Percentiles rank a stretch among this genome's conserved stretches.
phyloP scores from a whole-genome alignment of 352 stramenopile genomes.

The Phytophthora megakarya region DNA sequence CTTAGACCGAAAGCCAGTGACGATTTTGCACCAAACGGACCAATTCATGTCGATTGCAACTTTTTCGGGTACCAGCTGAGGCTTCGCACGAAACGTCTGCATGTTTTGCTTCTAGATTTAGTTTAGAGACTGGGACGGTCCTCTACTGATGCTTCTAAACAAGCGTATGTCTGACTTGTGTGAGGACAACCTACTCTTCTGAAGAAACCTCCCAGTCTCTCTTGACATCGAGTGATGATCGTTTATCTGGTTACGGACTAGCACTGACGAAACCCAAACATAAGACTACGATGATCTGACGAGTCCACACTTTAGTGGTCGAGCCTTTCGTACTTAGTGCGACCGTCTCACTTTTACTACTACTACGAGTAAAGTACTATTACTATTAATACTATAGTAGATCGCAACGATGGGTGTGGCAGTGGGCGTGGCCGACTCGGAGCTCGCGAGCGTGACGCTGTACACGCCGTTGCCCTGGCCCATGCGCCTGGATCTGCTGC shows the following conservation, averaged over 20 bases:
- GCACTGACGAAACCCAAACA: constrained; percentile 71
- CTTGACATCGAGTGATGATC: constrained; percentile 67
- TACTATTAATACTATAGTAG: too few species aligned
- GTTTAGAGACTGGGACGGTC: constrained; percentile 1
- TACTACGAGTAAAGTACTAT: too few species aligned
- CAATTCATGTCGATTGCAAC: constrained; percentile 92
- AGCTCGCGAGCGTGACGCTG: constrained; percentile 58
- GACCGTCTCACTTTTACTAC: background rate
- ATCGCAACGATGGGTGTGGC: constrained; percentile 29
- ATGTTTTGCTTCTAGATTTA: too few species aligned
- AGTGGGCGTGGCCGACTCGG: constrained; percentile 56
- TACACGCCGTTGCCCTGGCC: constrained; percentile 65
- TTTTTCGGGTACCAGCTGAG: constrained; percentile 91
- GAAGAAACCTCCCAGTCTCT: constrained; percentile 42
- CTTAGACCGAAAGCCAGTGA: constrained; percentile 68
- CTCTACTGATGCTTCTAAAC: constrained; percentile 76
- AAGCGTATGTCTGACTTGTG: constrained; percentile 89
- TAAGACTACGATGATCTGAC: constrained; percentile 92
- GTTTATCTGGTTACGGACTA: constrained; percentile 56
- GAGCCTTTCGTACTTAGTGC: constrained; percentile 46
- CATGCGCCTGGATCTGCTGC: constrained; percentile 68
- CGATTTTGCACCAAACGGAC: constrained; percentile 79
- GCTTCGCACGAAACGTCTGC: constrained; percentile 38
- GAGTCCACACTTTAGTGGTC: constrained; percentile 29
- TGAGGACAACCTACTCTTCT: constrained; percentile 67